Percentiles rank a stretch among this genome's conserved stretches.
Conservation (phyloP, 768 basidiomycete species). For the Strobilomyces confusus region DNA sequence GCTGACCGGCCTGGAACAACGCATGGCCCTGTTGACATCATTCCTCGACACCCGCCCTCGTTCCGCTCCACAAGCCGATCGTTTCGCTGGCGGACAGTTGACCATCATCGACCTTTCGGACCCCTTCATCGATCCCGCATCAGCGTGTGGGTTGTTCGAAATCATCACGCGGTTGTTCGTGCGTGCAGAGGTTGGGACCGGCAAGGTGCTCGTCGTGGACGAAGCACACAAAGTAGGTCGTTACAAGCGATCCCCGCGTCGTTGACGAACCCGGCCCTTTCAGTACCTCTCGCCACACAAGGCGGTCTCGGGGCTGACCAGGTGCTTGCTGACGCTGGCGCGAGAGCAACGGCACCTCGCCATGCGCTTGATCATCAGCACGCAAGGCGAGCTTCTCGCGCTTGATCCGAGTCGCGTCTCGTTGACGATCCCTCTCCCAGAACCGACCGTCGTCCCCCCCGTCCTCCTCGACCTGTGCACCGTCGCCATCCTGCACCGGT, state of each 20-base stretch:
- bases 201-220: slow-evolving; percentile 68
- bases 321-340: slow-evolving; percentile 52
- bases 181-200: slow-evolving; percentile 53
- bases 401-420: neutral
- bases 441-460: slow-evolving; percentile 69
- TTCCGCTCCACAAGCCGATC: slow-evolving; percentile 14
- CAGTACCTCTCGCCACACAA: slow-evolving; percentile 57
- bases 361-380: slow-evolving; percentile 71
- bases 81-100: slow-evolving; percentile 55
- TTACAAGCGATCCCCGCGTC: neutral
- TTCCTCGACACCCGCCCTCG: slow-evolving; percentile 42
- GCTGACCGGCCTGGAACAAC: slow-evolving; percentile 53
- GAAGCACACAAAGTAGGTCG: slow-evolving; percentile 65
- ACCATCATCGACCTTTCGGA: slow-evolving; percentile 72
- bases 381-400: slow-evolving; percentile 48
- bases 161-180: slow-evolving; percentile 64
- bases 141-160: slow-evolving; percentile 69
- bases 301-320: slow-evolving; percentile 50
- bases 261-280: neutral
- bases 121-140: slow-evolving; percentile 63
- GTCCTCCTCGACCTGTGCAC: slow-evolving; percentile 65
- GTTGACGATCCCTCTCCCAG: slow-evolving; percentile 30
- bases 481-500: slow-evolving; percentile 63
- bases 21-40: slow-evolving; percentile 55
- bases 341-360: slow-evolving; percentile 69